Percentiles rank a stretch among this genome's conserved stretches.
phyloP scores from a whole-genome alignment of 2,329 filamentous ascomycete genomes.

The Hysterium pulicare region DNA sequence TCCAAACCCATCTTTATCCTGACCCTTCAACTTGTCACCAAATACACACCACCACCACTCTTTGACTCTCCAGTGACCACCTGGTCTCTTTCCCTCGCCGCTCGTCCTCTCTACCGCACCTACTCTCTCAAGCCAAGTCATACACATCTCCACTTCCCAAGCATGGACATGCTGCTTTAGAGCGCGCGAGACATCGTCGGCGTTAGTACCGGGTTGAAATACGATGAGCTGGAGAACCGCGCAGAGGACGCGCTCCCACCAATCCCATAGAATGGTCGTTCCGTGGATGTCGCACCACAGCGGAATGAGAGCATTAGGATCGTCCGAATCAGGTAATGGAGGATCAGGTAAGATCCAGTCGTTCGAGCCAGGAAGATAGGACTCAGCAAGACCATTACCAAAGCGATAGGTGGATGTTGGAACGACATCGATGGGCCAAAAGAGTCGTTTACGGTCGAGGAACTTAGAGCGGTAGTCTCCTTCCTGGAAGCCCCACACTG shows the following conservation, averaged over 20 bases:
- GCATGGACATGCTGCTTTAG: conserved; percentile 59
- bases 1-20: neutral
- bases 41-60: conserved; percentile 68
- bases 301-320: conserved; percentile 53
- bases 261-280: conserved; percentile 49
- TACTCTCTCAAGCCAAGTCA: conserved; percentile 56
- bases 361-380: conserved; percentile 30
- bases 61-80: conserved; percentile 43
- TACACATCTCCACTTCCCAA: conserved; percentile 59
- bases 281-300: conserved; percentile 72
- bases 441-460: conserved; percentile 63
- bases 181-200: conserved; percentile 52
- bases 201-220: conserved; percentile 57
- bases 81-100: conserved; percentile 33
- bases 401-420: conserved; percentile 59
- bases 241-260: conserved; percentile 64
- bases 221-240: conserved; percentile 62
- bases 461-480: conserved; percentile 69
- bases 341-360: conserved; percentile 24
- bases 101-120: conserved; percentile 49
- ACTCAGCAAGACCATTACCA: conserved; percentile 50
- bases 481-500: conserved; percentile 66
- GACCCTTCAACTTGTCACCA: conserved; percentile 16
- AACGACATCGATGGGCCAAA: conserved; percentile 59
- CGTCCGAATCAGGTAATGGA: conserved; percentile 24